phyloP scores from a whole-genome alignment of 441 rosid genomes.

The Breynia disticha region DNA sequence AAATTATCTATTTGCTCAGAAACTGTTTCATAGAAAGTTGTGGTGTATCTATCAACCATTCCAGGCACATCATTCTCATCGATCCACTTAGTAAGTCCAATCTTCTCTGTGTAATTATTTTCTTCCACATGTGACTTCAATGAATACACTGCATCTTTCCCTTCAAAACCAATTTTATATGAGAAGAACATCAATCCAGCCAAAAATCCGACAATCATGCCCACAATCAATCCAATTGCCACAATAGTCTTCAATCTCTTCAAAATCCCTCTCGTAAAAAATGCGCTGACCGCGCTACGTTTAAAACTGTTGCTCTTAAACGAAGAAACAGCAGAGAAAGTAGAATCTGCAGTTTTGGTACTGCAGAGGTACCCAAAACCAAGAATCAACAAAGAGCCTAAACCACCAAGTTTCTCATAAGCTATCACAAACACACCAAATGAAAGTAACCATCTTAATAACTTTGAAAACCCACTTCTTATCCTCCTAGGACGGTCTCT shows the following conservation, averaged over 20 bases:
- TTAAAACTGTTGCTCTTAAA: slow-evolving; percentile 55
- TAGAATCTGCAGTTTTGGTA: slow-evolving; percentile 48
- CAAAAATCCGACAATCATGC: slow-evolving; percentile 62
- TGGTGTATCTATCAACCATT: slow-evolving; percentile 70
- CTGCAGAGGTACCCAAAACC: slow-evolving; percentile 56
- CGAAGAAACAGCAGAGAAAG: slow-evolving; percentile 62
- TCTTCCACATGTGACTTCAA: slow-evolving; percentile 76
- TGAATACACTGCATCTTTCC: slow-evolving; percentile 75
- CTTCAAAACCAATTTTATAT: slow-evolving; percentile 91
- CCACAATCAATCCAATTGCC: slow-evolving; percentile 79
- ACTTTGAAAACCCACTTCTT: slow-evolving; percentile 55
- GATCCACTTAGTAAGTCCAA: slow-evolving; percentile 88
- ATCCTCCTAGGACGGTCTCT: slow-evolving; percentile 20
- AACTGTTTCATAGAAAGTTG: slow-evolving; percentile 62
- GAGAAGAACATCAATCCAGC: slow-evolving; percentile 71
- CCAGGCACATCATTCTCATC: slow-evolving; percentile 90
- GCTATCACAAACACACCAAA: slow-evolving; percentile 75
- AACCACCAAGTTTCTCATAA: slow-evolving; percentile 55
- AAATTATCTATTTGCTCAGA: slow-evolving; percentile 76
- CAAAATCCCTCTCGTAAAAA: slow-evolving; percentile 69
- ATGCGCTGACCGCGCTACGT: slow-evolving; percentile 43
- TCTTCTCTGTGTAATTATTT: slow-evolving; percentile 80
- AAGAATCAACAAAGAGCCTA: slow-evolving; percentile 62
- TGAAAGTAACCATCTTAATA: slow-evolving; percentile 65
- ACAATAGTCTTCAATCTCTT: slow-evolving; percentile 62